phyloP scores from a whole-genome alignment of 176 grass and related monocot genomes.

The Chrysopogon serrulatus region DNA sequence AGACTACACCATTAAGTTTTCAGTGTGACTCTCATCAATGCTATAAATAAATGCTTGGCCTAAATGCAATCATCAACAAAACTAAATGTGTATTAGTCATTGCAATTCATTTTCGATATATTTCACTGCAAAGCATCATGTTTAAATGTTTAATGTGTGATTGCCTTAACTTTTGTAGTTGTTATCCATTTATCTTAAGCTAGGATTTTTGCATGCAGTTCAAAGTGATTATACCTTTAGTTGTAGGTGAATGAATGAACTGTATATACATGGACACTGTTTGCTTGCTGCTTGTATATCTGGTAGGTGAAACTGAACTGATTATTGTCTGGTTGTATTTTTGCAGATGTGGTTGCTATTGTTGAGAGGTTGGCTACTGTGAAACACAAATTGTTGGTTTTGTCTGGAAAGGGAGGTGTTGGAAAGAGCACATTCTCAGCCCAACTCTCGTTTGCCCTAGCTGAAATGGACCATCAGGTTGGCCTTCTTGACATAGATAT shows the following conservation, averaged over 20 bases:
- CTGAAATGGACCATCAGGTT: conserved; percentile 58
- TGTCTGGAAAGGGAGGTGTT: conserved; percentile 78
- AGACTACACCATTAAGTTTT: not conserved
- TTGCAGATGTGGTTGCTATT: conserved; percentile 71
- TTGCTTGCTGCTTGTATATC: not conserved
- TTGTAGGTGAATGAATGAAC: not conserved
- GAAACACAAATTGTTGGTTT: conserved; percentile 74
- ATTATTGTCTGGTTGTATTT: not conserved
- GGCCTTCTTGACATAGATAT: conserved; percentile 79
- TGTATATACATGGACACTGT: not conserved
- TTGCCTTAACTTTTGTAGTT: not conserved
- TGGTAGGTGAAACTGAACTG: not conserved
- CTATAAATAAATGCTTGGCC: not conserved
- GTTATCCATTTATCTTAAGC: not conserved
- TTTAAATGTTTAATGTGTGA: not conserved
- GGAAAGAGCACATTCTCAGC: conserved; percentile 81
- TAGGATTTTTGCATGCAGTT: not conserved
- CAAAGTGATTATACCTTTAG: not conserved
- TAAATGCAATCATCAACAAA: not conserved
- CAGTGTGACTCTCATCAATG: not conserved
- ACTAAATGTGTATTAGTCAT: not conserved
- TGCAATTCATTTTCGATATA: not conserved
- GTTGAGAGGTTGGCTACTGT: conserved; percentile 67
- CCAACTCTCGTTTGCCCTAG: conserved; percentile 66
- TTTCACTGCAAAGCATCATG: not conserved